phyloP scores from a whole-genome alignment of 2,329 filamentous ascomycete species.

The Alternaria hordeiaustralica region DNA sequence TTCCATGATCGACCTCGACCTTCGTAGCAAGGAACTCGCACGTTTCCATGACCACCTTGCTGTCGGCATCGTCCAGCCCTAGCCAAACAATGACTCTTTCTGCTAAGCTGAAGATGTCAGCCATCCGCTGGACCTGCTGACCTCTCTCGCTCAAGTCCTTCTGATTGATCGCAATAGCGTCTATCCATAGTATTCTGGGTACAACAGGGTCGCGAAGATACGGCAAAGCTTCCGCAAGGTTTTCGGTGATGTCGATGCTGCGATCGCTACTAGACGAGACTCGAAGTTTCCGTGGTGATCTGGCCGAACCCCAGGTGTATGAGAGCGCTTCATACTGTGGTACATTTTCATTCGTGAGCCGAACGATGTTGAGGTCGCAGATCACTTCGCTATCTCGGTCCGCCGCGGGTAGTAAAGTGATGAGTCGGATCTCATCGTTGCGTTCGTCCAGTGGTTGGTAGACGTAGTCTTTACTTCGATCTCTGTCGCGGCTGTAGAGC shows the following conservation, averaged over 20 bases:
- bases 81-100: constrained; percentile 5
- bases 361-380: neutral
- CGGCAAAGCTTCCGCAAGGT: neutral
- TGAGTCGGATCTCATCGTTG: neutral
- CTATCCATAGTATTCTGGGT: neutral
- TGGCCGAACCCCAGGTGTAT: neutral
- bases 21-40: neutral
- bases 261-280: neutral
- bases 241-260: neutral
- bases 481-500: too few relatives aligned
- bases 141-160: neutral
- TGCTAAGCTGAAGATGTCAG: neutral
- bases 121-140: neutral
- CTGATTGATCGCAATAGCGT: neutral
- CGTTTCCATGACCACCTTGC: neutral
- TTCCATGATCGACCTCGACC: neutral
- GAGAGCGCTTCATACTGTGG: neutral
- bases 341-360: neutral
- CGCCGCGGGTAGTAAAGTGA: neutral
- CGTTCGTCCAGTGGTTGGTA: neutral
- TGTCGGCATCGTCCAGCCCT: neutral
- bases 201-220: neutral
- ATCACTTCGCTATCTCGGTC: neutral
- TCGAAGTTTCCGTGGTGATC: neutral
- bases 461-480: too few relatives aligned